Evolutionary conservation across 148 eudicot genomes (phyloP).

Genomic region (Gaultheria prostrata): DNA sequence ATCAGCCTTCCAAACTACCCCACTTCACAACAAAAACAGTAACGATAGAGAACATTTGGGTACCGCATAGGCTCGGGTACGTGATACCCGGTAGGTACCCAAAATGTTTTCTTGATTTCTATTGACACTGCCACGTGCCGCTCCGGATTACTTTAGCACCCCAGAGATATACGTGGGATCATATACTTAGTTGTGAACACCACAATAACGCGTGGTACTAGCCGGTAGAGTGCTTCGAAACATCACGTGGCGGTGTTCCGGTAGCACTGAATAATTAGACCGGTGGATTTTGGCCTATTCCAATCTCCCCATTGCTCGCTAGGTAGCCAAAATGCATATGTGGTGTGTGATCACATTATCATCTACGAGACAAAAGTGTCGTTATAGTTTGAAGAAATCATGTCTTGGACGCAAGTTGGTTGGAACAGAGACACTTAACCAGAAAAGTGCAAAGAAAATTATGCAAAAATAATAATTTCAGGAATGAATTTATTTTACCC

Average conservation of each 20-base stretch:
- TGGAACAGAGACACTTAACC: not conserved
- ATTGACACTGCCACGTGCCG: too few relatives aligned
- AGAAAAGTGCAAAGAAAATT: not conserved
- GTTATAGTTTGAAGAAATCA: not conserved
- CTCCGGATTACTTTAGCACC: too few relatives aligned
- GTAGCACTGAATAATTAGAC: too few relatives aligned
- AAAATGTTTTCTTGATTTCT: too few relatives aligned
- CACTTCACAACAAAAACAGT: not conserved
- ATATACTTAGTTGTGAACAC: too few relatives aligned
- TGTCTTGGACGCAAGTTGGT: not conserved
- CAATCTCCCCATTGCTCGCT: not conserved
- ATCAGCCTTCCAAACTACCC: constrained; percentile 2
- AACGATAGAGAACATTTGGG: not conserved
- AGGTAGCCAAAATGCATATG: not conserved
- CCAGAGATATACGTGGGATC: too few relatives aligned
- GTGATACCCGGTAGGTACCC: too few relatives aligned
- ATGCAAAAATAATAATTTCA: not conserved
- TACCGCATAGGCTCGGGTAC: too few relatives aligned
- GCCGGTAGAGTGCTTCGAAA: too few relatives aligned
- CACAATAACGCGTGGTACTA: too few relatives aligned
- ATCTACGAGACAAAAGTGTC: not conserved
- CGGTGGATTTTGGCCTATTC: not conserved
- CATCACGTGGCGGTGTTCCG: too few relatives aligned
- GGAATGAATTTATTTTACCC: not conserved
- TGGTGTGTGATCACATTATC: not conserved